Evolutionary conservation across 73 alveolate genomes (phyloP).

Genomic region (Paramecium biaurelia): DNA sequence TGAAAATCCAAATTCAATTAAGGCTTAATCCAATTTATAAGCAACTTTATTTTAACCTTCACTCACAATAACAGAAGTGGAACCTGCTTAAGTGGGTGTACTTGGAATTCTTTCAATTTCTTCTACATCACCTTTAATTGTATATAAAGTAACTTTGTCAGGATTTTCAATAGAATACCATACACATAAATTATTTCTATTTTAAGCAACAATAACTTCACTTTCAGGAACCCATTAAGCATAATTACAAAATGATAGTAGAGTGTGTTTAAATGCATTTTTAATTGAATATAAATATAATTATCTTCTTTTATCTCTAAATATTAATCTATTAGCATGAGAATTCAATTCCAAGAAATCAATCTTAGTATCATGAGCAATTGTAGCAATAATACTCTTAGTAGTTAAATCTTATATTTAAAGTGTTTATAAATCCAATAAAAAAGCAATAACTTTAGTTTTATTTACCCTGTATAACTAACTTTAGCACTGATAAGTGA

Average conservation of each 20-base stretch:
- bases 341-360: constrained; percentile 97
- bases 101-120: constrained; percentile 97
- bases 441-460: constrained; percentile 96
- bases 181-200: constrained; percentile 97
- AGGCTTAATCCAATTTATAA: constrained; percentile 94
- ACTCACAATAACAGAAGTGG: constrained; percentile 96
- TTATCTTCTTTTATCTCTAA: constrained; percentile 99
- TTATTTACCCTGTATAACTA: constrained; percentile 85
- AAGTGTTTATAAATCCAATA: constrained; percentile 98
- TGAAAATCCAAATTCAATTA: constrained; percentile 97
- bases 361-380: constrained; percentile 98
- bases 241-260: constrained; percentile 98
- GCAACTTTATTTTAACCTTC: constrained; percentile 94
- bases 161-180: constrained; percentile 99
- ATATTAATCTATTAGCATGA: constrained; percentile 96
- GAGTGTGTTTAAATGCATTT: constrained; percentile 95
- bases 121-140: constrained; percentile 99
- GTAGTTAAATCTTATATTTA: constrained; percentile 94
- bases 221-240: constrained; percentile 99
- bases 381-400: constrained; percentile 93
- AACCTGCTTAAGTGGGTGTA: constrained; percentile 61
- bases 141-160: constrained; percentile 96
- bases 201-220: constrained; percentile 99
- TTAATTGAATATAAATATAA: constrained; percentile 96
- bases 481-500: constrained; percentile 97